Evolutionary conservation across 176 grass and related monocot species (phyloP), one percentile per base, ranked within the genome.

Genomic region (Tuctoria greenei): DNA sequence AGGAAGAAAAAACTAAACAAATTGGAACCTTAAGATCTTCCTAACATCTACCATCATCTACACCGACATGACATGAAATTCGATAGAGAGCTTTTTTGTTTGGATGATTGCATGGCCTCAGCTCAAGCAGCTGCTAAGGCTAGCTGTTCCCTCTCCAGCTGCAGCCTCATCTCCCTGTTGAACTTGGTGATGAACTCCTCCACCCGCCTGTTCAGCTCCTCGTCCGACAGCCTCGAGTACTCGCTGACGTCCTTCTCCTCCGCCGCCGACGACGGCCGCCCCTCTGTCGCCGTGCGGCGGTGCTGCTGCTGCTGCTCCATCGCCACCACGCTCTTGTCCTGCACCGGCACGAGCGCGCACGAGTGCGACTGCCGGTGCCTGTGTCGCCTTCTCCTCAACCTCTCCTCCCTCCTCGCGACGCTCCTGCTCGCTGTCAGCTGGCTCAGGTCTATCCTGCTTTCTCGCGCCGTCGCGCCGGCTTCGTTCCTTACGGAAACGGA

Each of bases 161-260:
- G 84, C 41, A 85, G 74, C 79, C 74, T 93, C 56, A 97, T 97
- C 79, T 97, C 91, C 64, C 75, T 81, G 63, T 97, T 93, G 85
- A 91, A 97, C 64, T 69, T 93, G 49, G 86, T 81, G 61, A 97
- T 97, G 80, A 97, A 97, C 74, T 93, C 94, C 79, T 97, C 95
- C 37, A 93, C 91, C 42, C 88, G 73, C 56, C 75, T 60, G 67
- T 93, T 97, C 5, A 97, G 95, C 84, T 97, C 95, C 88, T 97
- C 95, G 58, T 93, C 67, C 0, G 95, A 91, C 64, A 97, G 79
- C 62, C 52, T 71, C 14, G 81, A 77, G 75, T 97, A 97, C 76
- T 93, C 86, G 49, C 82, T 79, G 43, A 68, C 63, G 45, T 84
- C 67, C 50, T 79, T 73, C 31, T 67, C 62, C 16, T 47, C 39